phyloP scores from a whole-genome alignment of 306 rosid species.

The Sophora flavescens region DNA sequence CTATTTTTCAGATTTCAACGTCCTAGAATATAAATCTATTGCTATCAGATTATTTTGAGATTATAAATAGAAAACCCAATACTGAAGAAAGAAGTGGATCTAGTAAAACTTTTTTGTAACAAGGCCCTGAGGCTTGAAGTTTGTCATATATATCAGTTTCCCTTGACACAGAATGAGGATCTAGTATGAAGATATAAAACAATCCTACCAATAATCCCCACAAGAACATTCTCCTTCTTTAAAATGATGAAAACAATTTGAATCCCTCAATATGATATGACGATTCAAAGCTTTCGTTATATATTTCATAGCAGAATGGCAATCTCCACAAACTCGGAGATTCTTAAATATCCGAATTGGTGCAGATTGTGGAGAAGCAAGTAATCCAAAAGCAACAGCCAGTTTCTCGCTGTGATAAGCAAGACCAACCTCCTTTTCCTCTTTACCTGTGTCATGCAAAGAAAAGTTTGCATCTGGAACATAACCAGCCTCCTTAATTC shows the following conservation, averaged over 20 bases:
- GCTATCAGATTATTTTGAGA: too few species aligned
- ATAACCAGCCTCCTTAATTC: constrained; percentile 80
- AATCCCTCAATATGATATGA: constrained; percentile 87
- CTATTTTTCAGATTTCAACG: too few species aligned
- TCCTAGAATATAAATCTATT: too few species aligned
- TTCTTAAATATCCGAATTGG: constrained; percentile 86
- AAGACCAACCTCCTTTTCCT: constrained; percentile 79
- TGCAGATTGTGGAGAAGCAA: constrained; percentile 61
- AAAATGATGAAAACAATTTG: constrained; percentile 92
- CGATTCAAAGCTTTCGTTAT: constrained; percentile 63
- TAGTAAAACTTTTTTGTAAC: constrained; percentile 33
- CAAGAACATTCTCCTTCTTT: constrained; percentile 82
- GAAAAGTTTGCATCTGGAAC: constrained; percentile 78
- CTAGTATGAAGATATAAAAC: constrained; percentile 6
- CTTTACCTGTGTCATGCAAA: constrained; percentile 83
- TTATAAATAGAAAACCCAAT: too few species aligned
- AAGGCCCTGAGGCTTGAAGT: constrained; percentile 9
- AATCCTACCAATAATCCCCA: constrained; percentile 85
- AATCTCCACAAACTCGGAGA: constrained; percentile 91
- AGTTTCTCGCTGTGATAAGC: constrained; percentile 86
- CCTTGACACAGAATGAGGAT: constrained; percentile 19
- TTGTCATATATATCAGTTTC: not conserved
- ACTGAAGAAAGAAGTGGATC: too few species aligned
- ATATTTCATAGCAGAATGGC: constrained; percentile 86
- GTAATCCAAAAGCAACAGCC: constrained; percentile 84